A percentile compares a stretch with the other conserved stretches of the same genome.
phyloP scores from a whole-genome alignment of 208 protist genomes.

The Acanthamoeba castellanii region DNA sequence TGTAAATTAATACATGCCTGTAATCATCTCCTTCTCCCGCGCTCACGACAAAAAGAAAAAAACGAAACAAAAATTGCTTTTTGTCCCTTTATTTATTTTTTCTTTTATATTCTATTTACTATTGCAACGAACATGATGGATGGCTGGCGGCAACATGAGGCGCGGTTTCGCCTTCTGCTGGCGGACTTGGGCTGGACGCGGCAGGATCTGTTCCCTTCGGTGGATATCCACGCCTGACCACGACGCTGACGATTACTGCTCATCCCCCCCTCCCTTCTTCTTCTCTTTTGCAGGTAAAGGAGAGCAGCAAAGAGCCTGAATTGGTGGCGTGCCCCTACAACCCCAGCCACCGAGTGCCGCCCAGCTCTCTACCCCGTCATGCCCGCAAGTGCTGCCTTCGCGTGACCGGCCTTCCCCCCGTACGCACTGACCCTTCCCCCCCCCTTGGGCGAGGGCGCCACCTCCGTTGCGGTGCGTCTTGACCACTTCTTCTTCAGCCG shows the following conservation, averaged over 20 bases:
- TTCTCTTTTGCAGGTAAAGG: not conserved
- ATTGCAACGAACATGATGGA: not conserved
- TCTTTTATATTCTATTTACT: not conserved
- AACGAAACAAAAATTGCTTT: not conserved
- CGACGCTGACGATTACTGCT: no score
- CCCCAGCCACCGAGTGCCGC: slow-evolving; percentile 8
- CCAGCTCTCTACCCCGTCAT: not conserved
- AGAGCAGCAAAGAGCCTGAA: not conserved
- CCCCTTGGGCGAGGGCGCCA: no score
- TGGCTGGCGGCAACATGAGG: not conserved
- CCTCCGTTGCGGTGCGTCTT: rapidly evolving
- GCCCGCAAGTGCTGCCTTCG: not conserved
- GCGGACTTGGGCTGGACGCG: not conserved
- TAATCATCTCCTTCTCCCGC: not conserved
- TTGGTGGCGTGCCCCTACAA: not conserved
- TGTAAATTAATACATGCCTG: slow-evolving; percentile 3
- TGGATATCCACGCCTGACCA: not conserved
- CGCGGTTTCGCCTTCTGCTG: not conserved
- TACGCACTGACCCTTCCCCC: not conserved
- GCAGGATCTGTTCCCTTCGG: not conserved
- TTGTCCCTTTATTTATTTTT: not conserved
- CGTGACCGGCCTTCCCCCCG: not conserved
- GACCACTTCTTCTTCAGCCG: not conserved
- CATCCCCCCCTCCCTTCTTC: no score
- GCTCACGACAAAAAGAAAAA: not conserved